Base-by-base conservation (phyloP, 1,139 yeast genomes). In the Diutina rugosa region DNA sequence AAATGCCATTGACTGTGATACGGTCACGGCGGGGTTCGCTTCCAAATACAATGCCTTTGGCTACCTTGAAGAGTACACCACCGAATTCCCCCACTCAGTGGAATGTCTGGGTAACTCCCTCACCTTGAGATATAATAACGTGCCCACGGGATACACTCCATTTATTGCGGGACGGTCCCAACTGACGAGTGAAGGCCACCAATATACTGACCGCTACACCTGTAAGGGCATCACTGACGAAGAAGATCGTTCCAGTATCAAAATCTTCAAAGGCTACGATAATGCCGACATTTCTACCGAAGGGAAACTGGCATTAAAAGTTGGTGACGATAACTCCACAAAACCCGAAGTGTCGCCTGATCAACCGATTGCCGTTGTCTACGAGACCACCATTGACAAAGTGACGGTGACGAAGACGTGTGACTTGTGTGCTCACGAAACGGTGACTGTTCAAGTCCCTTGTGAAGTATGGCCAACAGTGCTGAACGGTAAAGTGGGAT, bases 171-270 rank as follows among this genome's bases (percentile, higher is more conserved):
- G 21, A 21, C n/a, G 28, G n/a, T 35, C 41, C 6, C 41, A 35
- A 10, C 48, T 58, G 71, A 48, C 69, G 64, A 58, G 49, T 46
- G 49, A 46, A 46, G 49, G n/a, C 30, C n/a, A 21, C 28, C 26
- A 14, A 21, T 18, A 26, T 30, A 46, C 48, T 16, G 28, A 18
- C 6, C 48, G 48, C 48, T 46, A 46, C 48, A 46, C 28, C 7
- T 46, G 28, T 16, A 46, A 35, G 2, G 41, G 41, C 4, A 35
- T 3, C 41, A 10, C 41, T 12, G 6, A 35, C 4, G 41, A 35
- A 12, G 41, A 35, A 35, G 41, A 35, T 12, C 41, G 41, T 35
- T 35, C 41, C 5, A 35, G 41, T 12, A 35, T 35, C 41, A 35
- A 35, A n/a, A 35, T 35, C 41, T 35, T 35, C n/a, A 35, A 35